A percentile compares a stretch with the other conserved stretches of the same genome.
Conservation (phyloP, 495 filamentous ascomycete genomes). For the Neurospora cerealis region DNA sequence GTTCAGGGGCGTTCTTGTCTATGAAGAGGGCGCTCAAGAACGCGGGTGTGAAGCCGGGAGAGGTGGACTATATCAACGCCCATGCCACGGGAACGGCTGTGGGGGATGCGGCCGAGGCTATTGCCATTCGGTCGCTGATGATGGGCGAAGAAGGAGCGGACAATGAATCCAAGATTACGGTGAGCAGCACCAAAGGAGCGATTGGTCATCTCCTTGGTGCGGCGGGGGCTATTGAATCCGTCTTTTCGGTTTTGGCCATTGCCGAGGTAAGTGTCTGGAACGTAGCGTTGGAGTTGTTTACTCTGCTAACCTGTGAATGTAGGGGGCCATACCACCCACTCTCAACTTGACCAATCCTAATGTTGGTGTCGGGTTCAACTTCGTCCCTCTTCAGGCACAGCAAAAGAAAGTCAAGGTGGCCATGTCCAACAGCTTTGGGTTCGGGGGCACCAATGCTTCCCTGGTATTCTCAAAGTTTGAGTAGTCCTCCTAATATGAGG, state of each 20-base stretch:
- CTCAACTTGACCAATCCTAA: slow-evolving; percentile 65
- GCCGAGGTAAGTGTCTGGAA: slow-evolving; percentile 49
- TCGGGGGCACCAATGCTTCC: slow-evolving; percentile 91
- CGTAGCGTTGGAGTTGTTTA: not conserved
- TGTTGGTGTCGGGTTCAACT: slow-evolving; percentile 75
- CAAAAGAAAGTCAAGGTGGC: slow-evolving; percentile 60
- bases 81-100: slow-evolving; percentile 83
- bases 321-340: slow-evolving; percentile 81
- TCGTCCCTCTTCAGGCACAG: slow-evolving; percentile 64
- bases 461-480: slow-evolving; percentile 62
- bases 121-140: slow-evolving; percentile 70
- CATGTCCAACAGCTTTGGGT: slow-evolving; percentile 93
- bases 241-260: slow-evolving; percentile 74
- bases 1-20: slow-evolving; percentile 66
- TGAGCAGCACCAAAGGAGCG: slow-evolving; percentile 91
- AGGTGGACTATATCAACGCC: slow-evolving; percentile 90
- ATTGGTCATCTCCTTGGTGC: slow-evolving; percentile 88
- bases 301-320: slow-evolving; percentile 11
- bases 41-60: slow-evolving; percentile 53
- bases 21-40: slow-evolving; percentile 79
- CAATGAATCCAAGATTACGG: slow-evolving; percentile 56
- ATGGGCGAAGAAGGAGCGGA: slow-evolving; percentile 58
- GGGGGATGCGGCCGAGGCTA: slow-evolving; percentile 82
- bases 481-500: not conserved
- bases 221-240: slow-evolving; percentile 77